These are phyloP conservation scores for Zizania latifolia DNA, from an alignment of 176 grass and related monocot species.

Conservation along the genomic window DNA sequence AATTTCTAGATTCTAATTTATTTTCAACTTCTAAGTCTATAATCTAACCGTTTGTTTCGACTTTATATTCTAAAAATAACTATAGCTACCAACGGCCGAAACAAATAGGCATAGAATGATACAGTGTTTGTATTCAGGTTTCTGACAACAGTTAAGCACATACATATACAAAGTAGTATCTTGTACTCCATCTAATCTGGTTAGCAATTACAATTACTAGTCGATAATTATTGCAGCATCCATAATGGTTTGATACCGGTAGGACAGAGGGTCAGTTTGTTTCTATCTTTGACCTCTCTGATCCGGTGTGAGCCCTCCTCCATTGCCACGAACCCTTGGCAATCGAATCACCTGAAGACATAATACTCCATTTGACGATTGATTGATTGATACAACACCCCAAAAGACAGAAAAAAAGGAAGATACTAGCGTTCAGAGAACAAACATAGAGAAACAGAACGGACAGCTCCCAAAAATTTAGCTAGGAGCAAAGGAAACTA, in stretches of 20 bases:
- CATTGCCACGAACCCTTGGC: slow-evolving; percentile 86
- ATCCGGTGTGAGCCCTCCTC: slow-evolving; percentile 73
- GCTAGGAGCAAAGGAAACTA: background rate
- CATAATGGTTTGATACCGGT: no score
- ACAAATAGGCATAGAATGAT: no score
- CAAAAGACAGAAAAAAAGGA: background rate
- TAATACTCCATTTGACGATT: background rate
- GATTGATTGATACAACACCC: background rate
- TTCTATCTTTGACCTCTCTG: slow-evolving; percentile 78
- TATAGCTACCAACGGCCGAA: no score
- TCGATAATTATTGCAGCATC: background rate
- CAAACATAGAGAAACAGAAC: background rate
- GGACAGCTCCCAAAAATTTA: background rate
- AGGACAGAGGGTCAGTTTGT: background rate
- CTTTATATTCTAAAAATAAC: no score
- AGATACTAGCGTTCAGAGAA: background rate
- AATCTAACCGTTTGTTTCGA: no score
- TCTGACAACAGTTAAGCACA: no score
- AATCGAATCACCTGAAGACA: slow-evolving; percentile 69
- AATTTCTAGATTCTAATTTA: no score
- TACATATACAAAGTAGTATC: no score
- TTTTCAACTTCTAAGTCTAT: no score
- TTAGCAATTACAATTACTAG: no score
- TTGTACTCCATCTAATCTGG: no score
- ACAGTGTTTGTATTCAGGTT: no score